Evolutionary conservation across 2,329 filamentous ascomycete genomes (phyloP).

Genomic region (Sphaerulina populicola): DNA sequence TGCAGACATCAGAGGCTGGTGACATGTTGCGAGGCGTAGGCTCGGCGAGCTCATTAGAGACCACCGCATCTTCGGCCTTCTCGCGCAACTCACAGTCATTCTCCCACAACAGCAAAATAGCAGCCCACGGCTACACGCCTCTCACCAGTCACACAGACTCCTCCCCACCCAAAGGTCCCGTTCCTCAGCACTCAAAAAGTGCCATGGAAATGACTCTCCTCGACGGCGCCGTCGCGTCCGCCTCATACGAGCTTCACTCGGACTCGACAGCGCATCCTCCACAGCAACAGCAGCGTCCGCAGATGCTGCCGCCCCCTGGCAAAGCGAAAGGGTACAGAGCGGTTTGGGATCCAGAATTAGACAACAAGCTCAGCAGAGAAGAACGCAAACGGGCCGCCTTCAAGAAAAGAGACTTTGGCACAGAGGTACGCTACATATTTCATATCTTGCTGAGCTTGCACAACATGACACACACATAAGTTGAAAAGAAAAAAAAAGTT

Average conservation of each 20-base stretch:
- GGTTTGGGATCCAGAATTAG: constrained; percentile 56
- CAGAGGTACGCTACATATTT: constrained; percentile 37
- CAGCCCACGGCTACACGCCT: constrained; percentile 52
- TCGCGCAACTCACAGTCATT: constrained; percentile 47
- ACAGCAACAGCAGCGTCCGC: constrained; percentile 37
- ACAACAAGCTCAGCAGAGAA: constrained; percentile 52
- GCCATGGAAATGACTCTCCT: constrained; percentile 24
- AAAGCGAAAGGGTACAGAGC: constrained; percentile 51
- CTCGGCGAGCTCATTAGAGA: constrained; percentile 64
- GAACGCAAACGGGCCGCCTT: constrained; percentile 39
- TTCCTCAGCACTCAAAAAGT: constrained; percentile 37
- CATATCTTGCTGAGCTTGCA: constrained; percentile 34
- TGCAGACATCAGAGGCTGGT: constrained; percentile 38
- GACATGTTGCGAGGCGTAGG: constrained; percentile 63
- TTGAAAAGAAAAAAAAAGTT: constrained; percentile 24
- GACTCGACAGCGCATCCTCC: constrained; percentile 29
- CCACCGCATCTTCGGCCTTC: constrained; percentile 63
- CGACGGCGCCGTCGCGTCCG: constrained; percentile 18
- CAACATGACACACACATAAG: constrained; percentile 31
- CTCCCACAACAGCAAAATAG: constrained; percentile 50
- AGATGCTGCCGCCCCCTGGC: constrained; percentile 45
- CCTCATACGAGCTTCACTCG: constrained; percentile 22
- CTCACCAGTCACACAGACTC: constrained; percentile 56
- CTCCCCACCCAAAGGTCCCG: constrained; percentile 52
- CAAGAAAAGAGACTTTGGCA: constrained; percentile 33